Base-by-base conservation (phyloP, 306 rosid species). In the Argentina anserina region DNA sequence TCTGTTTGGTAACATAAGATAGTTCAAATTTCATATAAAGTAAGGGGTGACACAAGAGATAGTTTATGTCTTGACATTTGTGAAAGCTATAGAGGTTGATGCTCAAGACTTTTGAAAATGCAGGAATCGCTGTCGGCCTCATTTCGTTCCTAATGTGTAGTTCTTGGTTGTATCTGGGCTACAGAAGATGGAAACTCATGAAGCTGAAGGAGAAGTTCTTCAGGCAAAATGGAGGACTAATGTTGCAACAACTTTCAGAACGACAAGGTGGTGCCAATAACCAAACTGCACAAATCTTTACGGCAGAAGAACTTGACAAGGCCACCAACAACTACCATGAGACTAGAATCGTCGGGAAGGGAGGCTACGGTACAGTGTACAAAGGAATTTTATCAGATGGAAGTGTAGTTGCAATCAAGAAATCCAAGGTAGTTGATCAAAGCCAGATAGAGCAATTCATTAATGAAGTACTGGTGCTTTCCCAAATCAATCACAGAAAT, bases 401-500 rank as follows among this genome's bases (percentile, higher is more conserved):
- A 3, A 62, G 2, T 10, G 34, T 18, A 0, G 80, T 82, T 0
- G 89, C 91, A 28, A 53, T 87, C 20, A 85, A 87, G 58, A 82
- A 82, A 68, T 81, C 87, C 23, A 87, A 56, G 64, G 25, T 76
- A 17, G 49, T 59, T 2, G 76, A 84, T 31, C 67, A 62, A 4
- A 80, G 61, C 52, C 89, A 82, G 70, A 78, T 50, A 1, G 21
- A 74, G 41, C 83, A 85, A 58, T 87, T 87, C 73, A 79, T 82
- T 0, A 82, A 87, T 17, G 87, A 87, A 67, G 80, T 84, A 6
- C 26, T 71, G 8, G 78, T 87, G 29, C 66, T 84, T 0, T 82
- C 87, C 5, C 89, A 82, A 82, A 80, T 87, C 65, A 84, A 80
- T 33, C 89, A 82, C 4, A 79, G 85, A 7, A 84, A 84, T 69